These are phyloP conservation scores for Bipolaris victoriae DNA, from an alignment of 2,329 filamentous ascomycete species.

Conservation along the genomic window DNA sequence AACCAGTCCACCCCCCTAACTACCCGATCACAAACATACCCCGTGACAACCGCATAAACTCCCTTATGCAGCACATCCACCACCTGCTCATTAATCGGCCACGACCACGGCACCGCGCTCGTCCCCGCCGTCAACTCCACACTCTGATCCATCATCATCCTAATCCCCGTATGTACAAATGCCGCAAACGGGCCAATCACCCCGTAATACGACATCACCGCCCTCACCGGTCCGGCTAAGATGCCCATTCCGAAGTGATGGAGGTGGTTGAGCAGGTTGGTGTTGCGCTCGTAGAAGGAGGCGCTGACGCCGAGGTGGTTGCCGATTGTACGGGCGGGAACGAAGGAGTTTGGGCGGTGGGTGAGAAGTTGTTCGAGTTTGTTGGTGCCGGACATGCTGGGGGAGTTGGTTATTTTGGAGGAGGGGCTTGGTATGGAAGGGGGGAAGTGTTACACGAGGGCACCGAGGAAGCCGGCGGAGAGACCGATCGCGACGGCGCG, in stretches of 20 bases:
- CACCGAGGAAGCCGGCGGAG: constrained; percentile 22
- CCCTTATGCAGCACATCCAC: constrained; percentile 42
- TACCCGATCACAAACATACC: constrained; percentile 33
- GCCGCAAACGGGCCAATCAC: constrained; percentile 40
- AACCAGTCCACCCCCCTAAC: constrained; percentile 30
- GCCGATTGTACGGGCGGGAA: constrained; percentile 38
- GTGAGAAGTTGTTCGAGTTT: constrained; percentile 41
- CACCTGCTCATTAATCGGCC: constrained; percentile 44
- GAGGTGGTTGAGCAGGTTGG: constrained; percentile 33
- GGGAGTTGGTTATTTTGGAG: background rate
- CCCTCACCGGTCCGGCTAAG: constrained; percentile 33
- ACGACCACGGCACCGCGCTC: constrained; percentile 42
- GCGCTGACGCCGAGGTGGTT: constrained; percentile 33
- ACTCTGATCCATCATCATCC: constrained; percentile 39
- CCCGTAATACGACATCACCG: constrained; percentile 40
- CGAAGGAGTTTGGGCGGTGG: constrained; percentile 37
- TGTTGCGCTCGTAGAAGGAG: constrained; percentile 17
- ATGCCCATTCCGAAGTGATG: constrained; percentile 43
- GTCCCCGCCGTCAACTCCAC: constrained; percentile 39
- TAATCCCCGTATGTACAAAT: constrained; percentile 38
- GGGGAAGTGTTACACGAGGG: constrained; percentile 12
- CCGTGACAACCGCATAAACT: constrained; percentile 34
- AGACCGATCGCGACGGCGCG: constrained; percentile 29
- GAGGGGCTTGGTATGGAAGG: no score
- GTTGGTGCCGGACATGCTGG: constrained; percentile 38